phyloP scores from a whole-genome alignment of 306 rosid genomes.

The Acacia melanoxylon region DNA sequence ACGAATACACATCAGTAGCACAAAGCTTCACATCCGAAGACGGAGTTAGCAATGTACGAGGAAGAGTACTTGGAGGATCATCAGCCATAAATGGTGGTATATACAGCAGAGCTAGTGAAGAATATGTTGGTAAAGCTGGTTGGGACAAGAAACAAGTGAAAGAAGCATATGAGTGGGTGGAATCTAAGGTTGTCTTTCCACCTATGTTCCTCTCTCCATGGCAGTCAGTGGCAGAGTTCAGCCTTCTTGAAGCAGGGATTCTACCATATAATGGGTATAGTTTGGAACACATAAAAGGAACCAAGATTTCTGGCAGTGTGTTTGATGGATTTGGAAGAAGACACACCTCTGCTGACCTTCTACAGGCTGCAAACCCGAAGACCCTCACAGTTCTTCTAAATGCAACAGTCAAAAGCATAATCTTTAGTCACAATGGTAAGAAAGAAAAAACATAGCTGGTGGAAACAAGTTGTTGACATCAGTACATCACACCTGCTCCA shows the following conservation, averaged over 20 bases:
- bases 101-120: constrained; percentile 75
- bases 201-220: constrained; percentile 57
- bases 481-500: not conserved
- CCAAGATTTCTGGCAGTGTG: constrained; percentile 68
- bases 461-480: not conserved
- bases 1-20: constrained; percentile 59
- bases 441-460: not conserved
- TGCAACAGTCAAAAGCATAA: constrained; percentile 69
- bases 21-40: constrained; percentile 66
- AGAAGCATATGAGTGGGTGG: constrained; percentile 72
- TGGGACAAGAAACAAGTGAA: constrained; percentile 59
- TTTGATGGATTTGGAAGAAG: constrained; percentile 65
- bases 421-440: constrained; percentile 55
- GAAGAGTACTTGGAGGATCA: constrained; percentile 85
- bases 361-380: constrained; percentile 54
- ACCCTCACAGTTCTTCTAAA: constrained; percentile 59
- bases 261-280: constrained; percentile 73
- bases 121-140: constrained; percentile 51
- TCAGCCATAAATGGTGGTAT: constrained; percentile 76
- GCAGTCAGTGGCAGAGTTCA: constrained; percentile 68
- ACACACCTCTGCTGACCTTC: constrained; percentile 70
- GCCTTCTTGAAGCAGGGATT: constrained; percentile 76
- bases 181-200: constrained; percentile 59
- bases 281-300: constrained; percentile 67
- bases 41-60: constrained; percentile 60